Evolutionary conservation across 176 grass and related monocot genomes (phyloP).

Genomic region (Lolium perenne): DNA sequence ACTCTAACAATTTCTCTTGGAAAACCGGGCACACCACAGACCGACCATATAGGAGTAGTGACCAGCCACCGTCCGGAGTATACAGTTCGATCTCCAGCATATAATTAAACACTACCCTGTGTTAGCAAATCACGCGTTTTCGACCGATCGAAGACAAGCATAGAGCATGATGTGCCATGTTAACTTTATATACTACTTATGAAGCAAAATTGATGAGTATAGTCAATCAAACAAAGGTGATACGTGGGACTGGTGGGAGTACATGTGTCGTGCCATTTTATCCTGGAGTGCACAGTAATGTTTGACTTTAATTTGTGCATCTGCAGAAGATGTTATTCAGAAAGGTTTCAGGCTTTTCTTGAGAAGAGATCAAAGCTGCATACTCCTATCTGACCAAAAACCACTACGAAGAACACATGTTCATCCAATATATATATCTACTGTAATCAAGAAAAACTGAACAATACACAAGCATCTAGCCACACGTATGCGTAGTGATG

Average conservation of each 20-base stretch:
- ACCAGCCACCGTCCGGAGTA: background rate
- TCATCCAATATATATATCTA: background rate
- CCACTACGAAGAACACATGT: background rate
- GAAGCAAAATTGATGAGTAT: background rate
- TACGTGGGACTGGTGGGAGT: background rate
- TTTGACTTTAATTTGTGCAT: constrained; percentile 6
- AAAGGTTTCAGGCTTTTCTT: background rate
- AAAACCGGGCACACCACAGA: background rate
- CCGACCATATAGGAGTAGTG: background rate
- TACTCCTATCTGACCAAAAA: background rate
- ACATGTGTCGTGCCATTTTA: background rate
- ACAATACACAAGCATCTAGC: background rate
- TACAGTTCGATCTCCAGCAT: constrained; percentile 1
- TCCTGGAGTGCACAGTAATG: background rate
- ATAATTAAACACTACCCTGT: background rate
- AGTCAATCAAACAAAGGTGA: background rate
- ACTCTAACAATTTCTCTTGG: background rate
- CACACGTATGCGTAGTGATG: background rate
- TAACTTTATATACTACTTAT: background rate
- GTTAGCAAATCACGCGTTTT: background rate
- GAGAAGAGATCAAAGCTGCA: background rate
- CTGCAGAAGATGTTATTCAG: background rate
- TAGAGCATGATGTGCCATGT: background rate
- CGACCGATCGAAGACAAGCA: background rate
- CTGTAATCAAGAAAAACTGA: background rate